These are phyloP conservation scores for Erodium maritimum DNA, from an alignment of 345 rosid genomes.

Conservation along the genomic window DNA sequence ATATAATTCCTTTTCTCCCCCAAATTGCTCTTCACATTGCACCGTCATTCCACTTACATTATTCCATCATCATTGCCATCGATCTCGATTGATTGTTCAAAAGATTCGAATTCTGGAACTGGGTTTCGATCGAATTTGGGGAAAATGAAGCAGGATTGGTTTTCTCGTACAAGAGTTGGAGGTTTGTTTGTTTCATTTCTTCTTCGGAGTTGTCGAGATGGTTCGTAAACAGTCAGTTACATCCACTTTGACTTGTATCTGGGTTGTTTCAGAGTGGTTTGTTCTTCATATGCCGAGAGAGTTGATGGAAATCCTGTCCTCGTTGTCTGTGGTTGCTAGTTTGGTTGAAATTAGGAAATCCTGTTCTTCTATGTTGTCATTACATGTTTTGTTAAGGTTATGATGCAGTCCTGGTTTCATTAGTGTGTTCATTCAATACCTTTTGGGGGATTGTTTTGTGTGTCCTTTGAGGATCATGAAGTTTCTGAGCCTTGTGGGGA, in stretches of 20 bases:
- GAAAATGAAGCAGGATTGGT: not conserved
- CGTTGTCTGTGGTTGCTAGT: not conserved
- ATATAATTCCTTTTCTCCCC: not conserved
- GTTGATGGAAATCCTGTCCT: not conserved
- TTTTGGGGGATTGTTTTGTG: not conserved
- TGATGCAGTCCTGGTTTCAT: not conserved
- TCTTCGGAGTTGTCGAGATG: not conserved
- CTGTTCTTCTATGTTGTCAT: not conserved
- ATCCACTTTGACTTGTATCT: not conserved
- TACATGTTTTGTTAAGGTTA: not conserved
- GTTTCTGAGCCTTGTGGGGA: constrained; percentile 75
- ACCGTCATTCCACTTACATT: not conserved
- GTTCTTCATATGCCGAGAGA: not conserved
- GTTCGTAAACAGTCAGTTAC: not conserved
- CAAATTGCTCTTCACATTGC: not conserved
- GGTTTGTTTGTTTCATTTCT: not conserved
- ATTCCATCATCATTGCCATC: not conserved
- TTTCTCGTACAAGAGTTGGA: not conserved
- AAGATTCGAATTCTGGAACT: not conserved
- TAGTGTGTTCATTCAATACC: not conserved
- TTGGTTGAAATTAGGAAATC: not conserved
- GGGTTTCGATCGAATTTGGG: not conserved
- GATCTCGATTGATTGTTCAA: not conserved
- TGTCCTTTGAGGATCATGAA: constrained; percentile 29
- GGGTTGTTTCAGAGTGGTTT: not conserved